These are phyloP conservation scores for Pinus taeda DNA, from an alignment of 75 land plant genomes.

Conservation along the genomic window DNA sequence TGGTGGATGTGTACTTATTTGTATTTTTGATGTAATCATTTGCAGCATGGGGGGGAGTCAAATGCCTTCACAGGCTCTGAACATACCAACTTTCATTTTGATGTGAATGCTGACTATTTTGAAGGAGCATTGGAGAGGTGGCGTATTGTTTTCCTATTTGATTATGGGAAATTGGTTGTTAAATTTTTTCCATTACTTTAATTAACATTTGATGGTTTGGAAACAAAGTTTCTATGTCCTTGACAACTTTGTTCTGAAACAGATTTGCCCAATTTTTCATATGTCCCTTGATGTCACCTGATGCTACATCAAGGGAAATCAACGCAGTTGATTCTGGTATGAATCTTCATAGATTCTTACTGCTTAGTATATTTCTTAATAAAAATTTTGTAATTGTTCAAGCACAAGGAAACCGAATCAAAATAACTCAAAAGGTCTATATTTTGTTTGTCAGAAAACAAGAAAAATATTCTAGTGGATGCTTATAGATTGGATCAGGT, in stretches of 20 bases:
- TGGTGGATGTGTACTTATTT: constrained; percentile 1
- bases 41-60: constrained; percentile 95
- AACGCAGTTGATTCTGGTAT: constrained; percentile 99
- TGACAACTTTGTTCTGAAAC: constrained; percentile 9
- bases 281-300: constrained; percentile 90
- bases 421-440: not conserved
- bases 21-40: constrained; percentile 1
- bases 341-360: not conserved
- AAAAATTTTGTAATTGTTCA: not conserved
- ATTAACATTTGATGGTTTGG: not conserved
- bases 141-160: not conserved
- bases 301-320: constrained; percentile 95
- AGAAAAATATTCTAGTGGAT: constrained; percentile 89
- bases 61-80: constrained; percentile 93
- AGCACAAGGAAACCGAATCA: not conserved
- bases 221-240: not conserved
- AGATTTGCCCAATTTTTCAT: constrained; percentile 98
- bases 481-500: constrained; percentile 93
- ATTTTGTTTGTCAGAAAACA: constrained; percentile 62
- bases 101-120: constrained; percentile 75
- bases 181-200: constrained; percentile 4
- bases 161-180: not conserved
- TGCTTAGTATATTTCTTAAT: not conserved
- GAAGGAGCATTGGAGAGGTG: constrained; percentile 95
- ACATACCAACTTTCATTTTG: constrained; percentile 92